Evolutionary conservation across 2,329 filamentous ascomycete species (phyloP), one percentile per base, ranked within the genome.

Genomic region (Diaporthe batatas): DNA sequence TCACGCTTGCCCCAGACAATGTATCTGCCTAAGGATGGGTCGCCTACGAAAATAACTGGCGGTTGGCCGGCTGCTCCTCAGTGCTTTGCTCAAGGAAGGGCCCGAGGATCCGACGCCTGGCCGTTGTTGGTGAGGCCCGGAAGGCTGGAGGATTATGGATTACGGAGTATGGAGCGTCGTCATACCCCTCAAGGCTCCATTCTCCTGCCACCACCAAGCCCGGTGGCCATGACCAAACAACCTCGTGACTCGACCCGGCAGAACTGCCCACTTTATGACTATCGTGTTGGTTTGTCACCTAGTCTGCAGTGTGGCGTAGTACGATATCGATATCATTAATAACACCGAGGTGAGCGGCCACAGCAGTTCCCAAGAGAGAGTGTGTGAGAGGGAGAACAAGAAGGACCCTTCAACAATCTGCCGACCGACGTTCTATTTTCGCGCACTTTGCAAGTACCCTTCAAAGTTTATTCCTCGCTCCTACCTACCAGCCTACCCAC

Each of bases 91-190:
- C 29, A 29, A 29, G 29, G 29, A 12, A 67, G 44, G 62, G 62
- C 62, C 62, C 62, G 47, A 67, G 62, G 62, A 67, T 53, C 62
- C 62, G 62, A 53, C 62, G 32, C 62, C 62, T 49, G 47, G 62
- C 47, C 47, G 32, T 53, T 53, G 62, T 53, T 67, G 62, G 62
- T 21, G 32, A 67, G 62, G 62, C 47, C 62, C 32, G 62, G 16
- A 67, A 34, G 47, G 62, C 44, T 65, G 62, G 44, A 65, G 62
- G 62, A 65, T 65, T 32, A 36, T 12, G n/a, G n/a, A n/a, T n/a
- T n/a, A n/a, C n/a, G 62, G 62, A 65, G 51, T 32, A 36, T 12
- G 29, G 18, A 23, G 32, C 62, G 44, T 67, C 62, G 62, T 67
- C 62, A 67, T 67, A 39, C 29, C 47, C 6, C 25, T 21, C 23